These are phyloP conservation scores for Neopestalotiopsis rosae DNA, from an alignment of 2,329 filamentous ascomycete genomes.

Conservation along the genomic window DNA sequence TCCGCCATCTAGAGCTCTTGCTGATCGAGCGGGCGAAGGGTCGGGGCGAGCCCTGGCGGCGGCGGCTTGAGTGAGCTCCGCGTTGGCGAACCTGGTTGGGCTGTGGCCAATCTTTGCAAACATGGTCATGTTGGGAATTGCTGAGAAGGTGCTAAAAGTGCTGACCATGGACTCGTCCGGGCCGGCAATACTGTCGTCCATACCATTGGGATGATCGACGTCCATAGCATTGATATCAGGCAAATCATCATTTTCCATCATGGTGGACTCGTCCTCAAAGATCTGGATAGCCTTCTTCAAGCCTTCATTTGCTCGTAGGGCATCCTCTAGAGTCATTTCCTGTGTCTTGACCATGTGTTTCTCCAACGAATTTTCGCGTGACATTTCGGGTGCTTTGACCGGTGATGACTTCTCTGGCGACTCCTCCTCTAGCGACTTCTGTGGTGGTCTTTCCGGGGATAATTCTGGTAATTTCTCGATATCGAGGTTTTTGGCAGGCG, in stretches of 20 bases:
- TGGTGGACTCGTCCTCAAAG: conserved; percentile 56
- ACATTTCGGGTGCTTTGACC: conserved; percentile 25
- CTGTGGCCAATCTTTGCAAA: conserved; percentile 77
- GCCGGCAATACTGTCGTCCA: conserved; percentile 48
- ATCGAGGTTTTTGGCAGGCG: conserved; percentile 64
- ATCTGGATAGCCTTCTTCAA: conserved; percentile 66
- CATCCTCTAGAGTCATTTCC: conserved; percentile 56
- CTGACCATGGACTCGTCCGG: conserved; percentile 78
- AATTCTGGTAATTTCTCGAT: conserved; percentile 24
- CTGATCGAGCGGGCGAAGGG: conserved; percentile 40
- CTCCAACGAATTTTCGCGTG: conserved; percentile 23
- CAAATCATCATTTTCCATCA: conserved; percentile 37
- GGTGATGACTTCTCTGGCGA: conserved; percentile 21
- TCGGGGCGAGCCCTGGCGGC: conserved; percentile 45
- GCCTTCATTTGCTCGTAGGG: conserved; percentile 59
- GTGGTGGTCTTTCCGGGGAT: conserved; percentile 40
- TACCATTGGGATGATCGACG: conserved; percentile 33
- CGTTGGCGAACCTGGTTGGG: conserved; percentile 56
- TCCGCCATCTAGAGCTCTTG: conserved; percentile 47
- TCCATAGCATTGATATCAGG: conserved; percentile 36
- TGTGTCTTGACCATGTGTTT: conserved; percentile 26
- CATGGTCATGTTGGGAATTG: conserved; percentile 84
- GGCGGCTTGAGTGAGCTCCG: conserved; percentile 39
- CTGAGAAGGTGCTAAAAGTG: conserved; percentile 88
- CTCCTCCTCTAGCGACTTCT: conserved; percentile 59